Percentiles rank a stretch among this genome's conserved stretches.
Evolutionary conservation across 257 asterid species (phyloP).

Genomic region (Solanum dulcamara): DNA sequence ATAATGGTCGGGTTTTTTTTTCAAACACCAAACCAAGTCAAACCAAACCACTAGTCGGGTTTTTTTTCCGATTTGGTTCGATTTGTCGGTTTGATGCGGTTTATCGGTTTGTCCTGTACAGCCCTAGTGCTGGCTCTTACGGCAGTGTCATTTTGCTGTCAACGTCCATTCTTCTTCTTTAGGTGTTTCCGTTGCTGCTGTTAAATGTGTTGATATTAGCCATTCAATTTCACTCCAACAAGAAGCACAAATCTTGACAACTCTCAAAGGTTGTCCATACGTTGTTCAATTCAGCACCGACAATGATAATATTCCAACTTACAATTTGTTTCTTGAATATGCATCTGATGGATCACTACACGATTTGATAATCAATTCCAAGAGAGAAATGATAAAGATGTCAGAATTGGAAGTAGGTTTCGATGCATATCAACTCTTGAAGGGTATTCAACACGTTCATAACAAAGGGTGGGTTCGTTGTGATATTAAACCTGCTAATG

Average conservation of each 20-base stretch:
- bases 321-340: conserved; percentile 1
- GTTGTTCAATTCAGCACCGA: background rate
- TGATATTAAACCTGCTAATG: conserved; percentile 1
- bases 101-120: too few relatives aligned
- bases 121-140: background rate
- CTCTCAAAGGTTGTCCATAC: background rate
- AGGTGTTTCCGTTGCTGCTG: background rate
- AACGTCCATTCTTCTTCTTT: fast-evolving
- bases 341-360: background rate
- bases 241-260: background rate
- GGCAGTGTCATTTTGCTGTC: fast-evolving
- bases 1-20: too few relatives aligned
- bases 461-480: background rate
- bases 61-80: too few relatives aligned
- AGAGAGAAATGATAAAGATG: background rate
- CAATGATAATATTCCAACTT: background rate
- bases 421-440: background rate
- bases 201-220: background rate
- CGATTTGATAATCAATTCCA: background rate
- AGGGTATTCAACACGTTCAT: conserved; percentile 1
- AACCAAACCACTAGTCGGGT: too few relatives aligned
- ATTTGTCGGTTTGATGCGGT: too few relatives aligned
- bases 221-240: background rate
- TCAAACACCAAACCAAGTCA: too few relatives aligned
- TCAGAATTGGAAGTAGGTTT: background rate